Base-by-base conservation (phyloP, 2,329 filamentous ascomycete genomes). In the Emergomyces orientalis region DNA sequence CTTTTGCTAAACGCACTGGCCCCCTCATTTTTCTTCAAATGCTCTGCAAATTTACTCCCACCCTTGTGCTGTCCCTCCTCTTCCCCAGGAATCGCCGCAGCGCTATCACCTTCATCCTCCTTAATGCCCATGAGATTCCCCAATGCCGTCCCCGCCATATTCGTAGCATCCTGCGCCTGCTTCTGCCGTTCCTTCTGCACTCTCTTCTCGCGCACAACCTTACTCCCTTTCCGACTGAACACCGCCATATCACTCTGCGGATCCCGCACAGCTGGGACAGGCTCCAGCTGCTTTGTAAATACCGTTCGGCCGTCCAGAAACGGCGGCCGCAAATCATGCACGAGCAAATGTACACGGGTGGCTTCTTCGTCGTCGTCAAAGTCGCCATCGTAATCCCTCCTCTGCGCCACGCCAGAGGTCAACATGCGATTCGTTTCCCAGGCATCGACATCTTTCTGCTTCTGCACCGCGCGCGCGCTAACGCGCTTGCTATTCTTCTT, bases 381-480 rank as follows among this genome's bases (percentile, higher is more conserved):
- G 71, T 94, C 91, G 57, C 85, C 83, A 30, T 87, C 87, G 72
- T 91, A 85, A 70, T 94, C 90, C 68, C 91, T 82, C 71, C 93
- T 82, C 75, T 99, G 95, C 22, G 94, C 94, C 22, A 99, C 92
- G 63, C 93, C 93, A 25, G 92, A 97, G 0, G 92, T 94, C 65
- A 99, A 82, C 94, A 99, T 97, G 64, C 94, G 89, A 74, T 99
- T 99, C 19, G 93, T 94, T 76, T 99, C 95, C 94, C 94, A 99
- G 0, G 92, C 93, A 76, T 99, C 94, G 52, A 94, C 91, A 72
- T 99, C 94, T 72, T 89, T 91, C 74, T 96, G 90, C 69, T 92
- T 90, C 76, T 96, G 91, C 63, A 90, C 82, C 65, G 88, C 87
- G 59, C 89, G 84, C 54, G 88, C 88, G 71, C 86, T 90, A 73